These are phyloP conservation scores for Plenodomus biglobosus DNA, from an alignment of 2,329 filamentous ascomycete genomes.

Conservation along the genomic window DNA sequence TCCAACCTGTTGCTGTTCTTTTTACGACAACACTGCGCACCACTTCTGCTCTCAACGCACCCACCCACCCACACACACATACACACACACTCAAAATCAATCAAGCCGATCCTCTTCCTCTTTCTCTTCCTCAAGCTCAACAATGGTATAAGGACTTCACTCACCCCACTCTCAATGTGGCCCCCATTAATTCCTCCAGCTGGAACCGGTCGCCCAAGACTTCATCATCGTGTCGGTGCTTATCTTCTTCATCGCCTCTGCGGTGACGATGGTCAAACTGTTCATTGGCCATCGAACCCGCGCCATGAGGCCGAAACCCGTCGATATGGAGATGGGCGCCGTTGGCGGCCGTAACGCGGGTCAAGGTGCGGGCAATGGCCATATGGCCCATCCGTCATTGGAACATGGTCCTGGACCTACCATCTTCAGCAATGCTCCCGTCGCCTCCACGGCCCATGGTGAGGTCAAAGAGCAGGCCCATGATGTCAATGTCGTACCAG, in stretches of 20 bases:
- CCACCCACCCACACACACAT: too few species aligned
- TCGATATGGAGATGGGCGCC: not conserved
- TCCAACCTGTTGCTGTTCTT: not conserved
- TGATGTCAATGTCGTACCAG: too few species aligned
- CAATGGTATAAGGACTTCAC: not conserved
- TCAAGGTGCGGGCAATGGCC: too few species aligned
- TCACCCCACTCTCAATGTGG: not conserved
- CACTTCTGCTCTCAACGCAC: too few species aligned
- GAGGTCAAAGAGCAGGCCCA: too few species aligned
- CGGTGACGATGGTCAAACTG: not conserved
- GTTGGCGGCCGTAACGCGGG: not conserved
- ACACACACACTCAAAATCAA: too few species aligned
- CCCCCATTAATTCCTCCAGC: not conserved
- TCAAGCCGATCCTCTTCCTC: too few species aligned
- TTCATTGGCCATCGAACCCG: not conserved
- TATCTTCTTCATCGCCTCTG: not conserved
- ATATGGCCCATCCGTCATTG: not conserved
- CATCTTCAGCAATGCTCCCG: not conserved
- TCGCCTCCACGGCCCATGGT: not conserved
- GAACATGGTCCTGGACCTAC: constrained; percentile 5
- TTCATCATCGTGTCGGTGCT: not conserved
- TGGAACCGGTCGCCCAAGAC: not conserved
- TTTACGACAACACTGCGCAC: not conserved
- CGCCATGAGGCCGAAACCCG: not conserved
- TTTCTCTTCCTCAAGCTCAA: not conserved